Evolutionary conservation across 306 rosid genomes (phyloP), one percentile per base, ranked within the genome.

Genomic region (Cicer chorassanicum): DNA sequence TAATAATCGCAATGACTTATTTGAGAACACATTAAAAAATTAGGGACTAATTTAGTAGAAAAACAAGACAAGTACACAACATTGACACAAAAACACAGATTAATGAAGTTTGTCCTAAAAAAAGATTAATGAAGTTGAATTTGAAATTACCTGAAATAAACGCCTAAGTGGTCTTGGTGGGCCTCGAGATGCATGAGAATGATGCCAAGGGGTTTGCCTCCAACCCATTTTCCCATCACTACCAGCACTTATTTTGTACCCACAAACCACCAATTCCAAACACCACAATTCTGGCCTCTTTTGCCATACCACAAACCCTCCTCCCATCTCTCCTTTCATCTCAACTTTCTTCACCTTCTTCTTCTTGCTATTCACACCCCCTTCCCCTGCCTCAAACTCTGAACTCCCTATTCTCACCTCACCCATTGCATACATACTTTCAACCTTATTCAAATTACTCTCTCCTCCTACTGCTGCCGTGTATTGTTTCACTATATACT

Each of bases 121-220:
- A 63, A 11, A 42, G 16, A 49, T 4, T 5, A 19, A 14, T 9
- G 18, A 48, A 68, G 1, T 18, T 68, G 0, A 51, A 72, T 24
- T 21, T 38, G 4, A 57, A 10, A 29, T 54, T 77, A 93, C 98
- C 97, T 91, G 98, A 43, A 94, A 63, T 62, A 94, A 89, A 9
- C 99, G 96, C 45, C 96, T 48, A 6, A 95, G 92, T 15, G 99
- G 99, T 18, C 97, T 87, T 16, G 96, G 99, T 34, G 98, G 96
- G 72, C 99, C 99, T 1, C 96, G 86, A 46, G 98, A 95, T 74
- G 99, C 99, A 72, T 95, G 99, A 42, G 99, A 89, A 73, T 95
- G 96, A 80, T 95, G 98, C 98, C 98, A 95, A 2, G 99, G 98
- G 21, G 99, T 95, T 74, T 92, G 99, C 36, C 98, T 86, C 99